phyloP scores from a whole-genome alignment of 495 filamentous ascomycete species.

The Trypethelium eluteriae region DNA sequence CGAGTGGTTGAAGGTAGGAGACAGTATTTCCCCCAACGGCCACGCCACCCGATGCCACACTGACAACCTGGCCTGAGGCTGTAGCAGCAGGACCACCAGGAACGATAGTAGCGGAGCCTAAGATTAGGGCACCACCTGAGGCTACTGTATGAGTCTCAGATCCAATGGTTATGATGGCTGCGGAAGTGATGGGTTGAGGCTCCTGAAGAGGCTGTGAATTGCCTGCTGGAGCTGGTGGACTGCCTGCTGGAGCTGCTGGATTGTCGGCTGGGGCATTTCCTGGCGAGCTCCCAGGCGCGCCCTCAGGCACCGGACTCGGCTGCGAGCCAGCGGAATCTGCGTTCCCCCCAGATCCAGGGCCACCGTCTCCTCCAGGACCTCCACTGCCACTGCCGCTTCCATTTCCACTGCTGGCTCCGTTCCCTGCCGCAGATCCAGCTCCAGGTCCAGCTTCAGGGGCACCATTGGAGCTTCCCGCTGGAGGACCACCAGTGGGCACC shows the following conservation, averaged over 20 bases:
- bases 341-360: neutral
- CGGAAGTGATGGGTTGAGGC: neutral
- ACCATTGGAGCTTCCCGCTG: neutral
- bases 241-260: neutral
- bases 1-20: constrained; percentile 1
- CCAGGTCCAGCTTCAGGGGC: neutral
- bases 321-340: too few relatives aligned
- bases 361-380: neutral
- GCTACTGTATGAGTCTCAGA: constrained; percentile 5
- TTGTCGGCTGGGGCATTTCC: neutral
- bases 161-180: constrained; percentile 1
- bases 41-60: constrained; percentile 11
- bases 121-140: constrained; percentile 4
- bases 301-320: too few relatives aligned
- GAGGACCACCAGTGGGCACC: neutral
- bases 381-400: neutral
- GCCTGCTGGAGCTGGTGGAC: neutral
- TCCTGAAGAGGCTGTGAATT: too few relatives aligned
- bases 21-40: constrained; percentile 12
- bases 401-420: neutral
- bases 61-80: constrained; percentile 12
- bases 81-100: constrained; percentile 17
- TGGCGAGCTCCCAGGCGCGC: neutral
- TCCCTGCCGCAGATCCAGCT: neutral
- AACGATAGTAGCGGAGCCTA: constrained; percentile 13